Evolutionary conservation across 1,139 yeast genomes (phyloP), one percentile per base, ranked within the genome.

Genomic region (Candida pseudoviswanathii): DNA sequence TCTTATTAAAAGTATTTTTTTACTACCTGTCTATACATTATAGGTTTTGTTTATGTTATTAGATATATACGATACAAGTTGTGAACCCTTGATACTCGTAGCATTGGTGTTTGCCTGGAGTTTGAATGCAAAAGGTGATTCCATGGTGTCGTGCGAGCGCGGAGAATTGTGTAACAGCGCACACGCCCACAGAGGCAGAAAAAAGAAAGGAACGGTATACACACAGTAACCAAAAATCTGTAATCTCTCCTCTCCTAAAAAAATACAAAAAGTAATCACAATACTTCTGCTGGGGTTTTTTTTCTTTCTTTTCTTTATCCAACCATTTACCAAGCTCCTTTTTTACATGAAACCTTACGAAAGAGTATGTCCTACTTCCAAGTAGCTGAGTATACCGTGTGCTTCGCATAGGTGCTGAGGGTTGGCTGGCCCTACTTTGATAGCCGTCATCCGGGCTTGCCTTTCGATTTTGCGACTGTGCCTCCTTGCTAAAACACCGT

Each of bases 311-410:
- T n/a, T n/a, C n/a, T n/a, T n/a, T n/a, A n/a, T n/a, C n/a, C n/a
- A n/a, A n/a, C n/a, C n/a, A n/a, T n/a, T n/a, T n/a, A n/a, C n/a
- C 34, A 7, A 4, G 5, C 6, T 9, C 26, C 7, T 10, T 16
- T 16, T 3, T 16, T 21, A 40, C 16, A 41, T 41, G 43, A 30
- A 10, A 41, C 9, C 36, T 32, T 32, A 41, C 37, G 44, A 41
- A 24, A 41, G 44, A 32, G 44, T 41, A 41, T 41, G 44, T 41
- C 7, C 16, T n/a, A n/a, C n/a, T n/a, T n/a, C n/a, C n/a, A n/a
- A n/a, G n/a, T n/a, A n/a, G n/a, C n/a, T n/a, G n/a, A n/a, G n/a
- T n/a, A n/a, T n/a, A n/a, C n/a, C n/a, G n/a, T n/a, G n/a, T n/a
- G n/a, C n/a, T n/a, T n/a, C n/a, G n/a, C n/a, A n/a, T n/a, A n/a